These are phyloP conservation scores for Blastocrithidia nonstop DNA, from an alignment of 208 protist species.

Conservation along the genomic window DNA sequence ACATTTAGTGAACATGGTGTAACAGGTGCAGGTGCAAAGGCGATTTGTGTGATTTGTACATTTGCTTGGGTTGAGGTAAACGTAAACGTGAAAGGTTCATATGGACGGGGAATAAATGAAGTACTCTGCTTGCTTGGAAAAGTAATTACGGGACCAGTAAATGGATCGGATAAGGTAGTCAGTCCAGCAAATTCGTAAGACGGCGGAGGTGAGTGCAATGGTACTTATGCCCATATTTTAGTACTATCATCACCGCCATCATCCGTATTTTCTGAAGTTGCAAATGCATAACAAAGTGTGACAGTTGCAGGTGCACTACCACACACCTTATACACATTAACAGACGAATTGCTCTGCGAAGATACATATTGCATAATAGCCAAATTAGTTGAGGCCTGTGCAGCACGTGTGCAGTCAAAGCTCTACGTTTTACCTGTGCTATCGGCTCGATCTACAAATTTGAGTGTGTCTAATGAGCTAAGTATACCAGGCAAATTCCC, in stretches of 20 bases:
- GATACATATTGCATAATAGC: conserved; percentile 14
- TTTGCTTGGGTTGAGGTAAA: conserved; percentile 21
- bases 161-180: conserved; percentile 20
- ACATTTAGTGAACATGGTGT: conserved; percentile 23
- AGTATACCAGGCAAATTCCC: not conserved
- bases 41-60: conserved; percentile 23
- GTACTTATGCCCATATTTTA: conserved; percentile 66
- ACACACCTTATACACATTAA: conserved; percentile 46
- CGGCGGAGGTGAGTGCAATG: conserved; percentile 18
- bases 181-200: conserved; percentile 38
- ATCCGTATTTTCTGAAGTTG: conserved; percentile 3
- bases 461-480: conserved; percentile 11
- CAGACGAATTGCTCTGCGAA: conserved; percentile 18
- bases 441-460: conserved; percentile 20
- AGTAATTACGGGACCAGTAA: conserved; percentile 20
- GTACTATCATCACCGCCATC: conserved; percentile 1
- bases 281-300: conserved; percentile 60
- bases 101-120: conserved; percentile 28
- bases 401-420: conserved; percentile 41
- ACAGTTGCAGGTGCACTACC: conserved; percentile 16
- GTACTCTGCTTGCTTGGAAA: conserved; percentile 4
- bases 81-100: conserved; percentile 51
- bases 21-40: conserved; percentile 31
- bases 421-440: conserved; percentile 7
- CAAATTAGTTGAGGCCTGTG: conserved; percentile 18